Base-by-base conservation (phyloP, 108 stramenopile genomes). In the Skeletonema costatum region DNA sequence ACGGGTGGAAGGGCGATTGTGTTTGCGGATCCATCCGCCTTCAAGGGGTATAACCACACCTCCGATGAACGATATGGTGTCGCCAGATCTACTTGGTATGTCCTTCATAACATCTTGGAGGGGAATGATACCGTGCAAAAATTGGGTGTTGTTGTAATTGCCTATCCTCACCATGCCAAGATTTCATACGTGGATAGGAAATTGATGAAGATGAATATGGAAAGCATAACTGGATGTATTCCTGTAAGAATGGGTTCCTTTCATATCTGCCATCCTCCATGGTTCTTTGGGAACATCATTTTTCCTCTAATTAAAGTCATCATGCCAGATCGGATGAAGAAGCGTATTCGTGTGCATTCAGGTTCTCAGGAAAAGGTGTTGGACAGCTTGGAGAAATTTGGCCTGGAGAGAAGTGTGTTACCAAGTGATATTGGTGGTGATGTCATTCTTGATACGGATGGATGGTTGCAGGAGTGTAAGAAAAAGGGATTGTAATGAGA, bases 241-340 rank as follows among this genome's bases (percentile, higher is more conserved):
- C 90, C 88, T 0, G 21, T 89, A 0, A 76, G 88, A 2, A 11
- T 91, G 48, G 71, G 78, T 25, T 87, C 76, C 0, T 42, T 88
- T 51, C 90, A 91, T 68, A 41, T 89, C 3, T 87, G 85, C 58
- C 78, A 89, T 51, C 90, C 90, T 14, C 87, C 89, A 12, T 71
- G 33, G 60, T 78, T 91, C 35, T 84, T 87, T 39, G 71, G 46
- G 14, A 56, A 64, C 7, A n/a, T 86, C 3, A 29, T 91, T 12
- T 88, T 86, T 66, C 77, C 88, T 5, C 51, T 88, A 53, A 65
- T 91, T 16, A 86, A 85, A 51, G 17, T 87, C 0, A 76, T 89
- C 64, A 44, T 91, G 80, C 61, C 72, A 1, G 85, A 86, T 29
- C 51, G 83, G 16, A 48, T 87, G 68, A 69, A 77, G 58, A 80